Percentiles rank a stretch among this genome's conserved stretches.
Evolutionary conservation across 2,329 filamentous ascomycete species (phyloP).

Genomic region (Anisogramma anomala): DNA sequence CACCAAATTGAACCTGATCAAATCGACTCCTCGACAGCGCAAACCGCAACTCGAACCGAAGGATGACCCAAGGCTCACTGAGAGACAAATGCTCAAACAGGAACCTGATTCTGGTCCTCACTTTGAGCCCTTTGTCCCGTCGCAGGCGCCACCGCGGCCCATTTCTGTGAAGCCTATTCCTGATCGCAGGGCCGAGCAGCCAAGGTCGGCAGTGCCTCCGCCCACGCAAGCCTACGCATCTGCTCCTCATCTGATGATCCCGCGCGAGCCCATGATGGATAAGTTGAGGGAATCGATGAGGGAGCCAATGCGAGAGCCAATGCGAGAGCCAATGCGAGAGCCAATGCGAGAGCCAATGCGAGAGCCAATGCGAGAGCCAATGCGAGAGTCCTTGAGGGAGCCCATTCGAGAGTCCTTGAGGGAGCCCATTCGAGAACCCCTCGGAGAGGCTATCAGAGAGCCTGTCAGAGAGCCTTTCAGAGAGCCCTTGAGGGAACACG

Average conservation of each 20-base stretch:
- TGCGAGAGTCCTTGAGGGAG: conserved; percentile 1
- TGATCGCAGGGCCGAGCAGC: conserved; percentile 31
- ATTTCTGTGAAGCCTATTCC: conserved; percentile 27
- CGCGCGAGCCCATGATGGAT: conserved; percentile 4
- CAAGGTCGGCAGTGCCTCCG: conserved; percentile 26
- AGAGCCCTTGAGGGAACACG: neutral
- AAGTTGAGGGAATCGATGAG: conserved; percentile 1
- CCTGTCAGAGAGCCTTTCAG: conserved; percentile 3
- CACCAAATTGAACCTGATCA: conserved; percentile 7
- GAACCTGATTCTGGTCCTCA: conserved; percentile 37
- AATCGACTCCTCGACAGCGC: conserved; percentile 23
- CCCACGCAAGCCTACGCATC: conserved; percentile 24
- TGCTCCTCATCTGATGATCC: conserved; percentile 11
- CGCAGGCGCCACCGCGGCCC: conserved; percentile 25
- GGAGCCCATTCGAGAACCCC: neutral
- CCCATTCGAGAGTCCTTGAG: conserved; percentile 1
- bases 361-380: neutral
- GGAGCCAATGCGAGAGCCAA: neutral
- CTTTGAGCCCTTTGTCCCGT: conserved; percentile 34
- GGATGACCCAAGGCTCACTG: conserved; percentile 19
- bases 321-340: conserved; percentile 5
- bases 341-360: conserved; percentile 2
- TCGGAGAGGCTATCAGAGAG: conserved; percentile 4
- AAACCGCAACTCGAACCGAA: conserved; percentile 21
- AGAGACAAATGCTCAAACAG: conserved; percentile 32